Base-by-base conservation (phyloP, 73 alveolate genomes). In the Symbiodinium pilosum region DNA sequence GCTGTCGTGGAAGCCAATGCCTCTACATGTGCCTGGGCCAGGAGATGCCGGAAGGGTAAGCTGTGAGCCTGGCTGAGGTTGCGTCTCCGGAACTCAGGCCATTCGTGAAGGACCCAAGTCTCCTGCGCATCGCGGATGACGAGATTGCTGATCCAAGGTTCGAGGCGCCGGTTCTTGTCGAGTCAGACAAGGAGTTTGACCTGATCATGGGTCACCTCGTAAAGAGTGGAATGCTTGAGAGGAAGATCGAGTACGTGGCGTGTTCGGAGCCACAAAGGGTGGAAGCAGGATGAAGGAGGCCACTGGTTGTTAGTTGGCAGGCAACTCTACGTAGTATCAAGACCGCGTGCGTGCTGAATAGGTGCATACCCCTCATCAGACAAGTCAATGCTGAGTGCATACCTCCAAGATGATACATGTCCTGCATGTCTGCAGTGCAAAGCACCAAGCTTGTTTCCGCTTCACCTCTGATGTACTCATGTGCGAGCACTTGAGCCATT, bases 141-240 rank as follows among this genome's bases (percentile, higher is more conserved):
- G 94, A 86, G 41, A 28, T 86, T 30, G 56, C 41, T 0, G 84
- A 86, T 4, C 84, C 8, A 0, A 21, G 30, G 28, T 9, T 16
- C 4, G 32, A 39, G 30, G 94, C 94, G 30, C 39, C 83, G 32
- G 94, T 86, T 6, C 59, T 86, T 24, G 87, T 77, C n/a, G 94
- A 86, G 3, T n/a, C 52, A 30, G 36, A 43, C 56, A 24, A 7
- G 77, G 93, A 85, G 81, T 85, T 44, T 28, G 81, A 85, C 81
- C 32, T 85, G 83, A 85, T 85, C 30, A 81, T 85, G 3, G 7
- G 16, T 12, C 26, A 85, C 21, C 54, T 85, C 39, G 93, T 85
- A 0, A 21, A 47, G 51, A 81, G 83, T 30, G 93, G 93, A 0
- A 86, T 86, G 93, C 26, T 86, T 14, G 84, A 86, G 32, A 12